Percentiles rank a stretch among this genome's conserved stretches.
These are phyloP conservation scores for Tetradesmus lagerheimii DNA, from an alignment of 139 green algal species.

Conservation along the genomic window DNA sequence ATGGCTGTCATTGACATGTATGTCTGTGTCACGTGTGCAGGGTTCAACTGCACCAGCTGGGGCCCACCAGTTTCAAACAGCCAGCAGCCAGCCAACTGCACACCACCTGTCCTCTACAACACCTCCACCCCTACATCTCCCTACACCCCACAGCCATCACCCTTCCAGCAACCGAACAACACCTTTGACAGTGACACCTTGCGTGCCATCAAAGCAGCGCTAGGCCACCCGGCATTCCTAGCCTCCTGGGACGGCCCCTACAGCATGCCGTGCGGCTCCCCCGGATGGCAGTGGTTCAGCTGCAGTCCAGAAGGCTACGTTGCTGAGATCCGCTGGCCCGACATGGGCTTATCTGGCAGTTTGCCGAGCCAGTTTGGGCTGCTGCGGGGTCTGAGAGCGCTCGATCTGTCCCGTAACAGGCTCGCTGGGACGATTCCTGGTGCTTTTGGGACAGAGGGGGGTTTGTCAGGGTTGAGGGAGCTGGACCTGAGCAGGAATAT, in stretches of 20 bases:
- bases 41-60: neutral
- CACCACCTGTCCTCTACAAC: neutral
- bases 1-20: neutral
- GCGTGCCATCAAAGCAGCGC: neutral
- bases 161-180: slow-evolving; percentile 1
- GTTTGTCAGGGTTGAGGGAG: neutral
- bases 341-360: neutral
- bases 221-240: slow-evolving; percentile 6
- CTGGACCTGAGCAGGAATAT: neutral
- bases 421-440: neutral
- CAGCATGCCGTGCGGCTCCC: neutral
- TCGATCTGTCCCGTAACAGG: slow-evolving; percentile 14
- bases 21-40: neutral
- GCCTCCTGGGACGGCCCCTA: neutral
- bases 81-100: neutral
- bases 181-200: neutral
- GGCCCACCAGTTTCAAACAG: neutral
- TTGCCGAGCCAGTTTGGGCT: neutral
- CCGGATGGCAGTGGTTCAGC: neutral
- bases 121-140: neutral
- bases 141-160: neutral
- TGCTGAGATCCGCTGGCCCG: neutral
- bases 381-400: neutral
- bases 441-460: neutral
- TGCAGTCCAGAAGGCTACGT: neutral